Conservation (phyloP, 2,329 filamentous ascomycete species). For the Colletotrichum sp. region DNA sequence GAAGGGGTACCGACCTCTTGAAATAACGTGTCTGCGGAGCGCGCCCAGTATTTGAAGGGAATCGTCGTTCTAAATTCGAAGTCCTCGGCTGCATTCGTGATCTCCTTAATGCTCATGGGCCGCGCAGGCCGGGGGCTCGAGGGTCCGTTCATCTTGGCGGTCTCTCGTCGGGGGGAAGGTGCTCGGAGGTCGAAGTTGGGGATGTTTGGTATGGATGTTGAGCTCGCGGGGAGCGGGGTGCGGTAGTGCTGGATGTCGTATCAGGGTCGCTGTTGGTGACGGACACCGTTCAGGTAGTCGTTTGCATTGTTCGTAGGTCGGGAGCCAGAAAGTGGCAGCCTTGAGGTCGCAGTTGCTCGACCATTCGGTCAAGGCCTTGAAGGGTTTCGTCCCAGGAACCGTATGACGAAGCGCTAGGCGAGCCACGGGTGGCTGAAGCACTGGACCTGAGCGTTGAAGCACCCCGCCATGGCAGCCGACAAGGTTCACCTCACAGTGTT, state of each 20-base stretch:
- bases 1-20: slow-evolving; percentile 67
- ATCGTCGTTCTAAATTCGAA: slow-evolving; percentile 84
- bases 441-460: not conserved
- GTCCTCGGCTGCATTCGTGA: slow-evolving; percentile 75
- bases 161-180: not conserved
- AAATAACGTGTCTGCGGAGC: slow-evolving; percentile 78
- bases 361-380: slow-evolving; percentile 7
- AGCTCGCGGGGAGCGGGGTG: not conserved
- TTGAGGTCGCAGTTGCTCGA: not conserved
- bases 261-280: not conserved
- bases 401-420: slow-evolving; percentile 18
- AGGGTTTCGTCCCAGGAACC: slow-evolving; percentile 12
- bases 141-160: slow-evolving; percentile 29
- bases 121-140: slow-evolving; percentile 40
- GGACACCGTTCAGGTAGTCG: slow-evolving; percentile 1
- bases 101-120: slow-evolving; percentile 78
- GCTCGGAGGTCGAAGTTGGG: not conserved
- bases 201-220: not conserved
- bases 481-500: slow-evolving; percentile 6
- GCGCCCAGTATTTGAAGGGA: slow-evolving; percentile 79
- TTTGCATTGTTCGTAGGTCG: slow-evolving; percentile 1
- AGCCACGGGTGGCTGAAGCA: slow-evolving; percentile 19
- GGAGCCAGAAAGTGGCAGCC: slow-evolving; percentile 13
- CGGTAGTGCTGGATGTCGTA: not conserved
- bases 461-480: slow-evolving; percentile 9